Evolutionary conservation across 164 flowering plant species (phyloP), one percentile per base, ranked within the genome.

Genomic region (Litsea cubeba): DNA sequence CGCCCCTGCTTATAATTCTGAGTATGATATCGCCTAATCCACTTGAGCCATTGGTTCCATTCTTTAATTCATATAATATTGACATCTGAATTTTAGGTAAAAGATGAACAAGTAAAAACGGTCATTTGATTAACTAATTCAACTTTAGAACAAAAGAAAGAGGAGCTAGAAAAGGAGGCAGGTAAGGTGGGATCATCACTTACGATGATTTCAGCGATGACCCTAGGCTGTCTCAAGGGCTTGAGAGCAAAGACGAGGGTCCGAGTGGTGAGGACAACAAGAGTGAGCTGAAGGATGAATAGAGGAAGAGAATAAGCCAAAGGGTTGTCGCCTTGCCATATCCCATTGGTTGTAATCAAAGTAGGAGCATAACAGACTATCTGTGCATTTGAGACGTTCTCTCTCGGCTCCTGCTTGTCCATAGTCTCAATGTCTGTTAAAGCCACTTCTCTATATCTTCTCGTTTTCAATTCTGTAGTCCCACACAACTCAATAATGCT

Each of bases 151-250:
- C 11, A 8, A 40, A 40, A 40, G 46, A 40, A 5, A 40, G 46
- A 40, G 46, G 46, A 40, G 11, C 46, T 5, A 40, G 46, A 40
- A 6, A 8, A 40, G 10, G 46, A 40, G 46, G 46, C 1, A 40
- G 46, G 46, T 40, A 40, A 40, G 46, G 46, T 40, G 46, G 46
- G 10, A 5, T 8, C 11, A 7, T 40, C n/a, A 24, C 71, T 28
- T 54, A 82, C 81, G 3, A 82, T 11, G 65, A 82, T 77, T 46
- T 82, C 81, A 4, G 81, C 62, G 24, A 82, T 54, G 64, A 82
- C 76, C 2, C 49, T 54, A 10, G 84, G 82, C 68, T 79, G 84
- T 14, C 77, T 66, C 49, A 77, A 25, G 60, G 82, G 82, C 35
- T 71, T 75, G 26, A 75, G 64, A 26, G 77, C 25, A 71, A 75